Evolutionary conservation across 1,284 basidiomycete genomes (phyloP).

Genomic region (Microbotryomycetes sp.): DNA sequence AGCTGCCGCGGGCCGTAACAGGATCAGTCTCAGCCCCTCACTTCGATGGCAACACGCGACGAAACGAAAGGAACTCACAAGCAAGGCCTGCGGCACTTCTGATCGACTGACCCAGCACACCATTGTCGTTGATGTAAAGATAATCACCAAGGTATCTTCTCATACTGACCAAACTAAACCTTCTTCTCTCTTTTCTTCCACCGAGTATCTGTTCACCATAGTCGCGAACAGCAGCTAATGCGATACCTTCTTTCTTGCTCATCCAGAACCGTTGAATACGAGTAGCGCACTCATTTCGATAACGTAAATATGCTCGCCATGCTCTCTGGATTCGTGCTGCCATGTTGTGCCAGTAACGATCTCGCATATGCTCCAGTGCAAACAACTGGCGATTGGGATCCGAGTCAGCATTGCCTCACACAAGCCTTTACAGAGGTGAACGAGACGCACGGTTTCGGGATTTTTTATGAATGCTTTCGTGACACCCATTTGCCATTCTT

Average conservation of each 20-base stretch:
- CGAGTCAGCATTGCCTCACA: conserved; percentile 3
- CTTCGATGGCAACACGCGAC: background rate
- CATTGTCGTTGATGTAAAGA: conserved; percentile 71
- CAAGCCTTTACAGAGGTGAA: background rate
- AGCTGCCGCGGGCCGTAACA: conserved; percentile 8
- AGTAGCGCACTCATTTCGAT: conserved; percentile 88
- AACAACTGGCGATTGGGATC: conserved; percentile 61
- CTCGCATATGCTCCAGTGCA: conserved; percentile 96
- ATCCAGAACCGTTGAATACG: conserved; percentile 98
- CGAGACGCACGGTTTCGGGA: conserved; percentile 74
- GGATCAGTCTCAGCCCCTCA: background rate
- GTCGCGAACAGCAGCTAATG: conserved; percentile 81
- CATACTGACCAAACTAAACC: conserved; percentile 90
- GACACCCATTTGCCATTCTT: conserved; percentile 99
- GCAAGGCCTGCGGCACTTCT: conserved; percentile 66
- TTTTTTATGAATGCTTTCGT: conserved; percentile 99
- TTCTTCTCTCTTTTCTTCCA: conserved; percentile 83
- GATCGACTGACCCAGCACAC: conserved; percentile 72
- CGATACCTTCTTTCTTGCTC: conserved; percentile 90
- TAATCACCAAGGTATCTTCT: conserved; percentile 97
- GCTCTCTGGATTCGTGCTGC: conserved; percentile 92
- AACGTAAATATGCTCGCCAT: conserved; percentile 90
- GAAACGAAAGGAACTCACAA: conserved; percentile 52
- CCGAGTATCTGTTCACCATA: conserved; percentile 90
- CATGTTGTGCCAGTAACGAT: conserved; percentile 99